phyloP scores from a whole-genome alignment of 2,329 filamentous ascomycete species.

The Clonostachys solani region DNA sequence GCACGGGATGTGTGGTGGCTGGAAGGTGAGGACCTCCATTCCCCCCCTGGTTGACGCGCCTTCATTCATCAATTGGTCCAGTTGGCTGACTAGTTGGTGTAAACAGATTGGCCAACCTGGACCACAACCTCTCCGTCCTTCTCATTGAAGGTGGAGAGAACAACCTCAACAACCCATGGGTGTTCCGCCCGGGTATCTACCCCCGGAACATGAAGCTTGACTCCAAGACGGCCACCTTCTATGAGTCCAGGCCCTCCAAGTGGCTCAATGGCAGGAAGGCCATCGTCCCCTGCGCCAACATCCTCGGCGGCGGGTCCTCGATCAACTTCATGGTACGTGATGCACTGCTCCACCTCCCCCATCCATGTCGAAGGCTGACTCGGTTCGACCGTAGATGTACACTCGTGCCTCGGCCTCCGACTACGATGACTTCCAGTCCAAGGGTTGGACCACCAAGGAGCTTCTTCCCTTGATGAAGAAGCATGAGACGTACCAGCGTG shows the following conservation, averaged over 20 bases:
- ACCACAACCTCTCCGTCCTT: conserved; percentile 67
- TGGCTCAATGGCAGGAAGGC: conserved; percentile 68
- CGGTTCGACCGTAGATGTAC: conserved; percentile 50
- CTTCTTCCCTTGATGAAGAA: conserved; percentile 75
- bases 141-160: conserved; percentile 69
- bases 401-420: conserved; percentile 68
- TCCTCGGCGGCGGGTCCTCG: conserved; percentile 67
- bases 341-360: conserved; percentile 17
- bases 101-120: conserved; percentile 65
- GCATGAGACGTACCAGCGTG: conserved; percentile 72
- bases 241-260: conserved; percentile 71
- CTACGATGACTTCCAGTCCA: conserved; percentile 75
- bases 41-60: conserved; percentile 26
- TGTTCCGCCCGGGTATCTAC: conserved; percentile 72
- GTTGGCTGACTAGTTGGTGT: conserved; percentile 20
- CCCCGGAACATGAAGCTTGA: conserved; percentile 76
- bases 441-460: conserved; percentile 76
- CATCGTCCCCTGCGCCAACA: conserved; percentile 70
- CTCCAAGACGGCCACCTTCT: conserved; percentile 79
- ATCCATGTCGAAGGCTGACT: not conserved
- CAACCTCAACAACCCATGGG: conserved; percentile 75
- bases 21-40: conserved; percentile 37
- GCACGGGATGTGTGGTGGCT: conserved; percentile 56
- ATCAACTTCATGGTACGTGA: conserved; percentile 68
- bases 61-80: conserved; percentile 12